Base-by-base conservation (phyloP, 148 eudicot genomes). In the Fallopia convolvulus region DNA sequence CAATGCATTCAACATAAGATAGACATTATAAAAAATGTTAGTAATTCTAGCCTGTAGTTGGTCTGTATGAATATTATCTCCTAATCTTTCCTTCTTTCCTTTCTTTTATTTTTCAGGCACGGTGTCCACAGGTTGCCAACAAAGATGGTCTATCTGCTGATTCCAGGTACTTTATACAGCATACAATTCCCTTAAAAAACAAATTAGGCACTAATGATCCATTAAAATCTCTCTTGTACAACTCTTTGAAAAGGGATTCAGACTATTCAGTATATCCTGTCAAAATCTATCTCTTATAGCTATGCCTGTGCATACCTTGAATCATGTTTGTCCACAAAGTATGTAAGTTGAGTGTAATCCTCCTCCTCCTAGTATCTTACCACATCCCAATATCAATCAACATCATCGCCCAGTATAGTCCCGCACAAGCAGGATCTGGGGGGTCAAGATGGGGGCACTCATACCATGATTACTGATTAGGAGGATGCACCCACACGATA, bases 91-190 rank as follows among this genome's bases (percentile, higher is more conserved):
- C 20, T 32, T 65, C 66, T 32, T 68, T 6, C 6, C 13, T 71
- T 74, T 82, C 65, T 60, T 72, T 32, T 0, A 5, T 83, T 50
- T 88, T 63, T 77, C 88, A 95, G 99, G 83, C 97, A 95, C 85
- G 99, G 97, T 84, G 84, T 95, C 63, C 99, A 95, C 89, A 82
- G 86, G 86, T 82, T 95, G 79, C 97, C 99, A 4, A 89, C 83
- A 68, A 83, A 97, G 4, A 74, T 90, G 91, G 86, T 95, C 44
- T 95, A 95, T 77, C 83, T 95, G 93, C 85, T 95, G 83, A 78
- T 95, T 80, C 99, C 99, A 89, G 99, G 99, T 95, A 89, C 12
- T 26, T 26, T 7, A 39, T 39, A 61, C 36, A 58, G 63, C 20
- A 9, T 58, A 21, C 32, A 58, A 20, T 21, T 4, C 65, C 30